Base-by-base conservation (phyloP, 257 asterid genomes). In the Solanum piurae region DNA sequence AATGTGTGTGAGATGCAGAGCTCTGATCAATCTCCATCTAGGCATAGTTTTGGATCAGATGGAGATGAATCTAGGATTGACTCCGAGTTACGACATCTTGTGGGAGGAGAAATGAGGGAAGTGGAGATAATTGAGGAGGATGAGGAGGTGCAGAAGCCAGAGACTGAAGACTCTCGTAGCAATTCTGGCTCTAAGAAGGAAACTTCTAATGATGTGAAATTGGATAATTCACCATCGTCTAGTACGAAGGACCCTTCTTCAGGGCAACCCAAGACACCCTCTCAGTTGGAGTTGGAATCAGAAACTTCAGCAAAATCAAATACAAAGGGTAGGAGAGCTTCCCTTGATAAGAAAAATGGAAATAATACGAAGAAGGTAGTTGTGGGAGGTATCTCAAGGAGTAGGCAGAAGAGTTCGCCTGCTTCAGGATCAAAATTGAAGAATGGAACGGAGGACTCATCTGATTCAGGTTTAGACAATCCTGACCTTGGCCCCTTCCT, bases 1-100 rank as follows among this genome's bases (percentile, higher is more conserved):
- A 95, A 94, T 66, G 98, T 95, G 34, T 96, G 94, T 88, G 99
- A 96, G 91, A 94, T 96, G 98, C 99, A 95, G 91, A 96, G 99
- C 86, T 96, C 99, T 52, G 99, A 96, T 85, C 98, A 90, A 23
- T 96, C 99, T 5, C 98, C 98, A 6, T 96, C 98, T 1, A 95
- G 98, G 94, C 92, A 80, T 62, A 96, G 99, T 88, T 93, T 94
- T 77, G 96, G 98, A 91, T 96, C 99, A n/a, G 98, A 96, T 40
- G 98, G 98, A 20, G 98, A 95, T 25, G 98, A 95, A 71, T 96
- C 99, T 31, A 90, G 96, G 83, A 94, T 96, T 75, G 99, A 96
- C 88, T 95, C 98, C 0, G 98, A 96, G 90, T 83, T 96, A 77
- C 87, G 98, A 12, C 98, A 96, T 91, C 99, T 96, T 72, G 98